phyloP scores from a whole-genome alignment of 495 filamentous ascomycete species.

The Hypoxylon rickii region DNA sequence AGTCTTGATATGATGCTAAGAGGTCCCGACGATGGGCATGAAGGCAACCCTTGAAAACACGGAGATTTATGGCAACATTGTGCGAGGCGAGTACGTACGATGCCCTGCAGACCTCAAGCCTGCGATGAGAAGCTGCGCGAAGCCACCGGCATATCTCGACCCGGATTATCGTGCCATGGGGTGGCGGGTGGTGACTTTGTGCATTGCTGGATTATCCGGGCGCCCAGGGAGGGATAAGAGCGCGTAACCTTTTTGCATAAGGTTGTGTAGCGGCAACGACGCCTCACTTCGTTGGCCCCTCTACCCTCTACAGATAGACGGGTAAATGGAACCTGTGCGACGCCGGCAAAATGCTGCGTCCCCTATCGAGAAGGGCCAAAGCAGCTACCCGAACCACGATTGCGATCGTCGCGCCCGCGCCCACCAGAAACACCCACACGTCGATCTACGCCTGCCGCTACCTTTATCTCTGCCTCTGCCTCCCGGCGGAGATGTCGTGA shows the following conservation, averaged over 20 bases:
- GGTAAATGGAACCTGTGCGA: conserved; percentile 22
- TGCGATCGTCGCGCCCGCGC: conserved; percentile 3
- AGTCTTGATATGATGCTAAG: not conserved
- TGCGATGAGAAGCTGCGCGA: no score
- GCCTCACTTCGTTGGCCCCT: conserved; percentile 1
- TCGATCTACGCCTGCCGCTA: not conserved
- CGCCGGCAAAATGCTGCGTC: conserved; percentile 12
- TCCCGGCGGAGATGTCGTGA: conserved; percentile 2
- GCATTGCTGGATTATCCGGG: no score
- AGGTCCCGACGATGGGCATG: conserved; percentile 4
- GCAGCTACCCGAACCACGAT: conserved; percentile 24
- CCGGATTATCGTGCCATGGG: not conserved
- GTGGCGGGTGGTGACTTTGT: not conserved
- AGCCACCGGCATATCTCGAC: not conserved
- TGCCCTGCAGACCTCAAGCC: not conserved
- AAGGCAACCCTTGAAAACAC: conserved; percentile 6
- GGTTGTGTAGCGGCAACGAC: conserved; percentile 22
- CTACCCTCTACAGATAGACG: conserved; percentile 6
- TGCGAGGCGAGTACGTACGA: conserved; percentile 18
- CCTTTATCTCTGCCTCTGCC: not conserved
- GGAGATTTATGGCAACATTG: conserved; percentile 10
- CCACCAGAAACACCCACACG: not conserved
- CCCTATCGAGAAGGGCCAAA: conserved; percentile 15
- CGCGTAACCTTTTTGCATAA: conserved; percentile 12
- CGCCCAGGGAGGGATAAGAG: not conserved